A percentile compares a stretch with the other conserved stretches of the same genome.
Conservation (phyloP, 352 stramenopile genomes). For the Plasmopara halstedii region DNA sequence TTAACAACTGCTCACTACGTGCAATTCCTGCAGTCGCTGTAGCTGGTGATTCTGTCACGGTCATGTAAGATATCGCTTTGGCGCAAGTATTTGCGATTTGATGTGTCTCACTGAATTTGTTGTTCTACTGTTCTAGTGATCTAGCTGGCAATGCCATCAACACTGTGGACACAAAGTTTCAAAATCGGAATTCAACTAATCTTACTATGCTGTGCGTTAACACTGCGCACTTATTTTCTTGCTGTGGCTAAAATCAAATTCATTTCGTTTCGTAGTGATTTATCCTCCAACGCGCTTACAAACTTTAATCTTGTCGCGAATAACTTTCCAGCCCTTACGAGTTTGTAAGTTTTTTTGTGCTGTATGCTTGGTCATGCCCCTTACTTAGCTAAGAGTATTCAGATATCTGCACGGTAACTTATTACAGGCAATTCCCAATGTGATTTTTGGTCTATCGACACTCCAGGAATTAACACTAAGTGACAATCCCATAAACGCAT, state of each 20-base stretch:
- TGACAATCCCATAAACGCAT: conserved; percentile 50
- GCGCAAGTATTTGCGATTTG: neutral
- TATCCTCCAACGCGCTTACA: conserved; percentile 37
- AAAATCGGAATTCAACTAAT: conserved; percentile 31
- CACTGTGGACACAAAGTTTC: conserved; percentile 25
- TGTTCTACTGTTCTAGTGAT: conserved; percentile 18
- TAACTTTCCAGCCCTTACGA: conserved; percentile 39
- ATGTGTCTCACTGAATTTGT: conserved; percentile 3
- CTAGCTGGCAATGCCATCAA: conserved; percentile 37
- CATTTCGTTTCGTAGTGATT: conserved; percentile 18
- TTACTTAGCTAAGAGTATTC: neutral
- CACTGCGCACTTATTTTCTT: neutral
- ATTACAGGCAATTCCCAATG: conserved; percentile 30
- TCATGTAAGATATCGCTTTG: conserved; percentile 26
- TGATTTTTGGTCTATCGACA: conserved; percentile 48
- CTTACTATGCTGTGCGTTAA: conserved; percentile 45
- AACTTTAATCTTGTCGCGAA: conserved; percentile 24
- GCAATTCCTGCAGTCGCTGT: conserved; percentile 47
- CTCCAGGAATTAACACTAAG: conserved; percentile 40
- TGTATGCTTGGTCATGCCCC: neutral
- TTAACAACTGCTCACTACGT: conserved; percentile 65
- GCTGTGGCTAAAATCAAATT: neutral
- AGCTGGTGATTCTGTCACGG: conserved; percentile 31
- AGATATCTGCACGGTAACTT: conserved; percentile 48
- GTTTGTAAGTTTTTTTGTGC: conserved; percentile 20